Evolutionary conservation across 257 asterid genomes (phyloP), one percentile per base, ranked within the genome.

Genomic region (Eustoma russellianum): DNA sequence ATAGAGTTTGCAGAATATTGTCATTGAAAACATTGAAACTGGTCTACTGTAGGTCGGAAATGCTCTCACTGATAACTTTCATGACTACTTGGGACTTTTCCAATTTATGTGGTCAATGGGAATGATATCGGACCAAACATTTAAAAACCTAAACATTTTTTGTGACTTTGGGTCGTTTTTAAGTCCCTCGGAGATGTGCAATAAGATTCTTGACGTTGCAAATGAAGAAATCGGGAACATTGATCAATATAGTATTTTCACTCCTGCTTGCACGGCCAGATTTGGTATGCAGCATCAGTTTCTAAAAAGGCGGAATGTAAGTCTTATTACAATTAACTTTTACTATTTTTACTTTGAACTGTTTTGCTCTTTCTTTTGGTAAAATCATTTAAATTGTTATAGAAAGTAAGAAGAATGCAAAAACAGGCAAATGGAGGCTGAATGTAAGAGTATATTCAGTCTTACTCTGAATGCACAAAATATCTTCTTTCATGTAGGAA

Each of bases 91-190:
- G 46, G 98, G 98, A 61, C 68, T 77, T 50, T 92, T 84, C 53
- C 86, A 88, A 52, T 92, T 78, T 64, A 61, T 83, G 92, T 92
- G 97, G 97, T 70, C 97, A 5, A 70, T 74, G 58, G 98, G 98
- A 52, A 64, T 92, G 82, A 88, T 88, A 74, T 92, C 98, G 30
- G 98, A 92, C 66, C 86, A 82, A 80, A 92, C 95, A 48, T 83
- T 65, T 87, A 88, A 79, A 86, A 74, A 65, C 73, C 71, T 89
- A 71, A 85, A 88, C 48, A 9, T 56, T 38, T 35, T 56, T 38
- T 92, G 98, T 15, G 85, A 81, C 61, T 63, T 38, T 44, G 60
- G 77, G 52, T 77, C 97, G 9, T 88, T 77, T 74, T 41, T 76
- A 60, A 77, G 38, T 53, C 17, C 72, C 61, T 70, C 86, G 5